Percentiles rank a stretch among this genome's conserved stretches.
Conservation (phyloP, 176 grass and related monocot species). For the Saccharum officinarum region DNA sequence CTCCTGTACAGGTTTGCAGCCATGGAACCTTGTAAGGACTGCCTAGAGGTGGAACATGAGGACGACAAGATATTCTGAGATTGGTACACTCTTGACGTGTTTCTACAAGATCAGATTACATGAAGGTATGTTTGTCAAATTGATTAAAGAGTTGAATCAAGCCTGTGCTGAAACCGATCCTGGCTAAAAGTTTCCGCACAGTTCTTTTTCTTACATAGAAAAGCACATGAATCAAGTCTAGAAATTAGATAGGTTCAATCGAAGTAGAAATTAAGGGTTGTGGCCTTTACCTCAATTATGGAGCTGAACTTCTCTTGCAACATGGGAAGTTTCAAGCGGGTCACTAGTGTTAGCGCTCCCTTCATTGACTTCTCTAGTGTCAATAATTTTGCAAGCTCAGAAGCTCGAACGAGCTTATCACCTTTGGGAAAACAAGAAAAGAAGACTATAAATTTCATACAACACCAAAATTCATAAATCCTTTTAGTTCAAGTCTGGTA, state of each 20-base stretch:
- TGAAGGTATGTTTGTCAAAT: neutral
- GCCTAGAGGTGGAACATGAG: neutral
- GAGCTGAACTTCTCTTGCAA: constrained; percentile 87
- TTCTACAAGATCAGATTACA: neutral
- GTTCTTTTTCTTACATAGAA: neutral
- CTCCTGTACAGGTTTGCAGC: neutral
- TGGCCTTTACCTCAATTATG: constrained; percentile 69
- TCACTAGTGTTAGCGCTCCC: constrained; percentile 88
- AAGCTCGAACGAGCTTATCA: constrained; percentile 84
- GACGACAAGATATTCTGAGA: neutral
- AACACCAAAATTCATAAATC: constrained; percentile 20
- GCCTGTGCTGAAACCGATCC: neutral
- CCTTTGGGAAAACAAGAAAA: constrained; percentile 48
- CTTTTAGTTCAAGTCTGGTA: constrained; percentile 45
- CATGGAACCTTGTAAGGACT: neutral
- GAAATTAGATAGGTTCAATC: constrained; percentile 4
- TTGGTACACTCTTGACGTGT: neutral
- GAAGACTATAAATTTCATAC: neutral
- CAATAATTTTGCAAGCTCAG: constrained; percentile 78
- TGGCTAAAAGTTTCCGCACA: neutral
- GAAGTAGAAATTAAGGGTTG: neutral
- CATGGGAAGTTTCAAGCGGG: constrained; percentile 80
- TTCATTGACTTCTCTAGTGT: constrained; percentile 88
- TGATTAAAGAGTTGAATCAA: neutral
- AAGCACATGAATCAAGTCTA: neutral